Evolutionary conservation across 805 yeast species (phyloP), one percentile per base, ranked within the genome.

Genomic region (Metschnikowia cerradonensis): DNA sequence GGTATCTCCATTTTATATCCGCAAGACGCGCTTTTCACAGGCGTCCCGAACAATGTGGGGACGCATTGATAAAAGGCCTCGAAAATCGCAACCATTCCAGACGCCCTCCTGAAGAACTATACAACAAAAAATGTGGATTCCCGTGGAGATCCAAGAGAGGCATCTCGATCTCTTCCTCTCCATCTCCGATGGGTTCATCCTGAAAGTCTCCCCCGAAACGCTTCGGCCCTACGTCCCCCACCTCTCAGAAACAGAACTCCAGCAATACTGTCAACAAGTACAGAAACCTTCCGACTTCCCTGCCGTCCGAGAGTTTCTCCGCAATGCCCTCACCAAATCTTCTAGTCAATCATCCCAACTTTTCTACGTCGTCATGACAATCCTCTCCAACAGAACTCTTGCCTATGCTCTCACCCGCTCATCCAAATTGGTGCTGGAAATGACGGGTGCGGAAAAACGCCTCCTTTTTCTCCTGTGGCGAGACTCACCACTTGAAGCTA

Each of bases 401-500:
- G 53, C 61, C 0, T 75, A 71, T 3, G 55, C 62, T 0, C 55
- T 71, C 34, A 68, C 77, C n/a, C 60, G 60, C n/a, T 60, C 73
- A 7, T 54, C 67, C 11, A 72, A 68, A 22, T 59, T 67, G 26
- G 48, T 74, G 5, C 55, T 64, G 17, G 76, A 74, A 14, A 74
- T 74, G 78, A 45, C 65, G 5, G 15, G 52, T 11, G 53, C 53
- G 2, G 72, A 77, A 53, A 60, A 72, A 17, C 69, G 62, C 42
- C 52, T 47, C 2, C 50, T 77, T 15, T 53, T 79, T 31, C 49
- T 45, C 4, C 51, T 67, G 4, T 76, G 81, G 81, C 60, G 72
- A 34, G 64, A 64, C 51, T 75, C 82, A 7, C 72, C 72, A 2
- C 19, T 79, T 19, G 49, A 64, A 2, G 47, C 54, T 11, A 67